Evolutionary conservation across 2,329 filamentous ascomycete species (phyloP).

Genomic region (Coniochaeta sp.): DNA sequence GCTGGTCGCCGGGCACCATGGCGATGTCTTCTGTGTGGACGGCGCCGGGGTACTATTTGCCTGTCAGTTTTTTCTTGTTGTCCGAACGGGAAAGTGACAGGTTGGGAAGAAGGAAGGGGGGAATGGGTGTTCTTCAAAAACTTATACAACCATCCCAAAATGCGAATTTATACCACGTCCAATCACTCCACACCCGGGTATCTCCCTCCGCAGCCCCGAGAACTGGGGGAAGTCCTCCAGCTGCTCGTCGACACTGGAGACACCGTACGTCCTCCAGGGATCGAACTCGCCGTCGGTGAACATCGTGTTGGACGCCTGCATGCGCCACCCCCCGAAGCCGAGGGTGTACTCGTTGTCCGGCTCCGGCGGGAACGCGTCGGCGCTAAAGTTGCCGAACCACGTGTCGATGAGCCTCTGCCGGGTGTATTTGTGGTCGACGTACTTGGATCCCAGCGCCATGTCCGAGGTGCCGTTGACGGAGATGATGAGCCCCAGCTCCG

Average conservation of each 20-base stretch:
- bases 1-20: neutral
- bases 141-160: neutral
- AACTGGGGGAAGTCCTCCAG: constrained; percentile 3
- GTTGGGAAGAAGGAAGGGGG: no score
- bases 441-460: neutral
- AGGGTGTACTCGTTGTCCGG: constrained; percentile 5
- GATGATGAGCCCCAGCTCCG: constrained; percentile 2
- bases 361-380: constrained; percentile 1
- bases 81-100: no score
- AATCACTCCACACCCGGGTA: constrained; percentile 6
- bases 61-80: no score
- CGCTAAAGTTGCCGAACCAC: constrained; percentile 1
- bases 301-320: constrained; percentile 15
- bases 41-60: constrained; percentile 6
- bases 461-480: constrained; percentile 2
- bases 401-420: constrained; percentile 2
- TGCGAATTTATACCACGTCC: neutral
- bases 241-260: constrained; percentile 6
- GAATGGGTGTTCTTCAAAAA: no score
- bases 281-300: constrained; percentile 23
- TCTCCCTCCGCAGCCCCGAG: constrained; percentile 4
- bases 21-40: constrained; percentile 8
- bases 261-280: constrained; percentile 16
- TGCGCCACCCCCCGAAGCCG: constrained; percentile 18
- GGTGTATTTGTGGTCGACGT: neutral